phyloP scores from a whole-genome alignment of 1,284 basidiomycete genomes.

The Cryptococcus sp. region DNA sequence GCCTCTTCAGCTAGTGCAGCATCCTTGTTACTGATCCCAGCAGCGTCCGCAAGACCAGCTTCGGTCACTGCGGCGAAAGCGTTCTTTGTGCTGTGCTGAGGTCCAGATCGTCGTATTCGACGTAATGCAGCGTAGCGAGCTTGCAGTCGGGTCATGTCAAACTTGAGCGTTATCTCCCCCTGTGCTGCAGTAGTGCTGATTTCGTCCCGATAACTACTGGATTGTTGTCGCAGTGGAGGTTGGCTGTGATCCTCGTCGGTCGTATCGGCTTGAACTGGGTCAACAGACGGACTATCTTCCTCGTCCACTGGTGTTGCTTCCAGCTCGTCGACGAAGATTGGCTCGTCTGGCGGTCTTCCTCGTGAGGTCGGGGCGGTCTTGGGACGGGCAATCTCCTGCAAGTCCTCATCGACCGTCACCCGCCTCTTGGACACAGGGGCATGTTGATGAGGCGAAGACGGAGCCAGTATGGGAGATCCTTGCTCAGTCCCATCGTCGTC shows the following conservation, averaged over 20 bases:
- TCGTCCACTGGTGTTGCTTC: background rate
- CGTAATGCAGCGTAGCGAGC: conserved; percentile 23
- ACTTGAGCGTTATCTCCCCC: conserved; percentile 42
- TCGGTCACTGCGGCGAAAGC: conserved; percentile 28
- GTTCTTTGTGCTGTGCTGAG: conserved; percentile 13
- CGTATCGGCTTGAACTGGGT: background rate
- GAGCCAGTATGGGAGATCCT: background rate
- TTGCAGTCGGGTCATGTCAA: conserved; percentile 38
- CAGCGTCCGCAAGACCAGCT: conserved; percentile 45
- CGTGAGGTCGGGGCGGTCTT: too few relatives aligned
- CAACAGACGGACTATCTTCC: background rate
- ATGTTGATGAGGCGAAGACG: background rate
- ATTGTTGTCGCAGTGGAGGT: background rate
- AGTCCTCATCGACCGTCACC: too few relatives aligned
- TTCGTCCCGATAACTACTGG: conserved; percentile 41
- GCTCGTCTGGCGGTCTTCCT: background rate
- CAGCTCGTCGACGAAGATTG: conserved; percentile 11
- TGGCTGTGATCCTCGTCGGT: background rate
- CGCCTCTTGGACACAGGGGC: too few relatives aligned
- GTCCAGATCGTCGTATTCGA: background rate
- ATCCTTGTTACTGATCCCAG: conserved; percentile 65
- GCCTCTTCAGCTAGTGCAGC: conserved; percentile 68
- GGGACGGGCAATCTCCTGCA: too few relatives aligned
- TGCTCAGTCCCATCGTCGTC: conserved; percentile 21
- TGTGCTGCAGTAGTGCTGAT: conserved; percentile 31